Conservation (phyloP, 106 monocot species). For the Phalaenopsis equestris region DNA sequence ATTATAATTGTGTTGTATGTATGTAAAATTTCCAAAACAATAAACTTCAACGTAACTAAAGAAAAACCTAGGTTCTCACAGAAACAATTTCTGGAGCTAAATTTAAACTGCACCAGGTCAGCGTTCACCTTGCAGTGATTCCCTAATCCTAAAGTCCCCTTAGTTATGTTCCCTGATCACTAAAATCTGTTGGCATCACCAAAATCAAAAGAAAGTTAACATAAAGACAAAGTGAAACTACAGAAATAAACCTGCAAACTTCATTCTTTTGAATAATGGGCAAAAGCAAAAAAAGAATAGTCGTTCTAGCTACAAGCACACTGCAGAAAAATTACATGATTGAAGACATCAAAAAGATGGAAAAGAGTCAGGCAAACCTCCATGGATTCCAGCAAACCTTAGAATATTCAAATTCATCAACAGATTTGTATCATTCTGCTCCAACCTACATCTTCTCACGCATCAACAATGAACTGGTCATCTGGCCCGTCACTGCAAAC, state of each 20-base stretch:
- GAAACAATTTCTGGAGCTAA: too few species aligned
- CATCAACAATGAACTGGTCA: conserved; percentile 59
- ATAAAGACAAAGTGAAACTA: not conserved
- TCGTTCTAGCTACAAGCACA: not conserved
- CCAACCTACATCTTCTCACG: not conserved
- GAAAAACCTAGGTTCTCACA: too few species aligned
- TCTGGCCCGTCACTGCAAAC: conserved; percentile 31
- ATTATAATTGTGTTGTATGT: too few species aligned
- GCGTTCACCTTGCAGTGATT: not conserved
- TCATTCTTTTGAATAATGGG: conserved; percentile 5
- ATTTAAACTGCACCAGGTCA: too few species aligned
- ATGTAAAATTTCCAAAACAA: too few species aligned
- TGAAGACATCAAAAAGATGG: not conserved
- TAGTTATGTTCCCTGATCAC: not conserved
- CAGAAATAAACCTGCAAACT: not conserved
- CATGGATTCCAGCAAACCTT: not conserved
- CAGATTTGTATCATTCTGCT: not conserved
- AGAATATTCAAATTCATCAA: not conserved
- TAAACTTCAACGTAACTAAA: too few species aligned
- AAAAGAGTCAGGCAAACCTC: not conserved
- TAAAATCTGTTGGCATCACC: not conserved
- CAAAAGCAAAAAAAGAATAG: not conserved
- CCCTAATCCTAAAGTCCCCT: not conserved
- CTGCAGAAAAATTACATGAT: not conserved
- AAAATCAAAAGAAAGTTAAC: not conserved